Conservation (phyloP, 2,329 filamentous ascomycete species). For the Parastagonospora avenae region DNA sequence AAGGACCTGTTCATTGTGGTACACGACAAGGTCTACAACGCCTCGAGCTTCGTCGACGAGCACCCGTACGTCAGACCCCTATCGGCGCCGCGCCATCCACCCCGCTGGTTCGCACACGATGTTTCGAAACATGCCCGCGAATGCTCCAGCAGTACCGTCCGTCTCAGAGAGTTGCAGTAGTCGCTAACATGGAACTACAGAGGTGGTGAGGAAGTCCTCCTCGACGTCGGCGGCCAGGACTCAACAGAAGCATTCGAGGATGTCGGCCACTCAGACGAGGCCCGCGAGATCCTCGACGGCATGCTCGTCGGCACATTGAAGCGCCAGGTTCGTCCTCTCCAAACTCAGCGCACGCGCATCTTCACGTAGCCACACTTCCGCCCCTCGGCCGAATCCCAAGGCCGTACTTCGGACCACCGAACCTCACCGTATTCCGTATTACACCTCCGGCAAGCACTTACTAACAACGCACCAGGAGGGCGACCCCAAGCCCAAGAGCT, state of each 20-base stretch:
- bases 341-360: neutral
- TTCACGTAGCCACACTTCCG: neutral
- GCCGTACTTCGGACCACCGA: conserved; percentile 14
- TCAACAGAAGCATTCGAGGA: conserved; percentile 98
- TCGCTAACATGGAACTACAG: conserved; percentile 55
- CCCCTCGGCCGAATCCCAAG: neutral
- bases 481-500: conserved; percentile 74
- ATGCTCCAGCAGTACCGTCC: neutral
- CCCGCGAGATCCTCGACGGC: conserved; percentile 82
- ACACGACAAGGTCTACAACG: conserved; percentile 96
- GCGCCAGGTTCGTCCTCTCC: conserved; percentile 37
- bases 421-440: neutral
- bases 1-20: conserved; percentile 92
- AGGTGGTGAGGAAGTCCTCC: conserved; percentile 96
- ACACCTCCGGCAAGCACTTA: neutral
- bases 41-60: conserved; percentile 90
- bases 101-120: neutral
- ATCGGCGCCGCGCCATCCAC: neutral
- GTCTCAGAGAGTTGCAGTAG: neutral
- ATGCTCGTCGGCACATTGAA: conserved; percentile 46
- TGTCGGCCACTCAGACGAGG: conserved; percentile 98
- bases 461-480: conserved; percentile 59
- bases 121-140: conserved; percentile 7
- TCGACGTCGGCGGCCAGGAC: conserved; percentile 95
- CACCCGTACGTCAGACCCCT: conserved; percentile 71